A percentile compares a stretch with the other conserved stretches of the same genome.
phyloP scores from a whole-genome alignment of 1,139 yeast species.

The Candida sp. region DNA sequence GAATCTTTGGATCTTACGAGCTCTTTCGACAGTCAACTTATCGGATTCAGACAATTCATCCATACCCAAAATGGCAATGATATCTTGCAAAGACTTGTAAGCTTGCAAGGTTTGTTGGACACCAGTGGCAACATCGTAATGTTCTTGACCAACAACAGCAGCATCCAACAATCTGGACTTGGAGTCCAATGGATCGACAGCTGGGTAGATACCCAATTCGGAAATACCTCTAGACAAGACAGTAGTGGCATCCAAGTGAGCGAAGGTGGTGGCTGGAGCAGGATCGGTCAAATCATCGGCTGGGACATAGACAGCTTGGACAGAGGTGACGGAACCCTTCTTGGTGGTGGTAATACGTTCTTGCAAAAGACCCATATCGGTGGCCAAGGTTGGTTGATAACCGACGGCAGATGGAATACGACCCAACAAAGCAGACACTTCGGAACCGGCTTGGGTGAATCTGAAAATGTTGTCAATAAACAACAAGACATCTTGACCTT shows the following conservation, averaged over 20 bases:
- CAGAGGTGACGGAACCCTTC: constrained; percentile 99
- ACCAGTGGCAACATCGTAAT: constrained; percentile 91
- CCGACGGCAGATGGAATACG: constrained; percentile 99
- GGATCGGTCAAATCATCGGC: constrained; percentile 99
- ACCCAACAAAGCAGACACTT: constrained; percentile 99
- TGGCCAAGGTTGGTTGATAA: constrained; percentile 99
- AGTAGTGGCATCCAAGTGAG: constrained; percentile 99
- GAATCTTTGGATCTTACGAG: constrained; percentile 99
- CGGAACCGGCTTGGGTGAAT: constrained; percentile 99
- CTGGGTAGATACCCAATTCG: constrained; percentile 99
- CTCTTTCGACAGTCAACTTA: constrained; percentile 99
- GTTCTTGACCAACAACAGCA: constrained; percentile 98
- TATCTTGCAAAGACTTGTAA: constrained; percentile 99
- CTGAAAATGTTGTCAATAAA: constrained; percentile 99
- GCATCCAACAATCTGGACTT: constrained; percentile 98
- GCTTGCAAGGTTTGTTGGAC: constrained; percentile 99
- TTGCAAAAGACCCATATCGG: constrained; percentile 99
- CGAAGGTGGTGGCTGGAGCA: constrained; percentile 99
- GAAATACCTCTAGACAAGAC: constrained; percentile 99
- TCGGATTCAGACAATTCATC: constrained; percentile 99
- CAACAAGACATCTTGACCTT: constrained; percentile 99
- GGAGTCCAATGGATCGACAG: constrained; percentile 99
- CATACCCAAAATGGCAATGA: constrained; percentile 99
- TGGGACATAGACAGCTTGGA: constrained; percentile 99
- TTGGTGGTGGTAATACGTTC: constrained; percentile 99